phyloP scores from a whole-genome alignment of 192 early-diverging fungal genomes.

The Coemansia sp. region DNA sequence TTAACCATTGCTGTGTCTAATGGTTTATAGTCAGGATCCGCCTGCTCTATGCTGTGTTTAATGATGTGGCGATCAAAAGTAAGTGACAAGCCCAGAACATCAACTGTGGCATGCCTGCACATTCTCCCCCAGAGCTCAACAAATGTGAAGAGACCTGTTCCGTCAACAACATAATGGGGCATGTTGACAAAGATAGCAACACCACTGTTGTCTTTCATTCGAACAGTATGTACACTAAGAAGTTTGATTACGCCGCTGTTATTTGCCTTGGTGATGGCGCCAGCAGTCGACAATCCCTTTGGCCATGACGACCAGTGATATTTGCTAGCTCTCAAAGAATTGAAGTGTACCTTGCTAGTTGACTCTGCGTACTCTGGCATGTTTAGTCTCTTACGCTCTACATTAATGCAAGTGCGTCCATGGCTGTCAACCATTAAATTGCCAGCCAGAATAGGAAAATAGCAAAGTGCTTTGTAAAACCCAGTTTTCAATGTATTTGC shows the following conservation, averaged over 20 bases:
- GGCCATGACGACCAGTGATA: slow-evolving; percentile 48
- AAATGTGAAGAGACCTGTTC: slow-evolving; percentile 47
- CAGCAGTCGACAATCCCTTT: slow-evolving; percentile 20
- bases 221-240: slow-evolving; percentile 32
- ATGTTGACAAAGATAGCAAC: slow-evolving; percentile 45
- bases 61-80: slow-evolving; percentile 41
- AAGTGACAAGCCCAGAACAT: slow-evolving; percentile 7
- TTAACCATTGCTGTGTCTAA: slow-evolving; percentile 18
- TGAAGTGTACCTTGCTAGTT: slow-evolving; percentile 17
- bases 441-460: slow-evolving; percentile 42
- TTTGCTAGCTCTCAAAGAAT: slow-evolving; percentile 16
- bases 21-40: slow-evolving; percentile 16
- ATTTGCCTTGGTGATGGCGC: slow-evolving; percentile 32
- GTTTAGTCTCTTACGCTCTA: slow-evolving; percentile 33
- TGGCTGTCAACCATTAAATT: slow-evolving; percentile 11
- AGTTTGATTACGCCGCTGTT: slow-evolving; percentile 26
- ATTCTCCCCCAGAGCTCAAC: slow-evolving; percentile 43
- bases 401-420: slow-evolving; percentile 20
- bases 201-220: slow-evolving; percentile 43
- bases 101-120: neutral
- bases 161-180: slow-evolving; percentile 46
- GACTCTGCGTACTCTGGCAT: slow-evolving; percentile 50
- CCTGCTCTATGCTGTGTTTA: slow-evolving; percentile 15
- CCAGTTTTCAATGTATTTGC: slow-evolving; percentile 15
- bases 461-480: slow-evolving; percentile 35